These are phyloP conservation scores for Omphalea diandra DNA, from an alignment of 441 rosid genomes.

Conservation along the genomic window DNA sequence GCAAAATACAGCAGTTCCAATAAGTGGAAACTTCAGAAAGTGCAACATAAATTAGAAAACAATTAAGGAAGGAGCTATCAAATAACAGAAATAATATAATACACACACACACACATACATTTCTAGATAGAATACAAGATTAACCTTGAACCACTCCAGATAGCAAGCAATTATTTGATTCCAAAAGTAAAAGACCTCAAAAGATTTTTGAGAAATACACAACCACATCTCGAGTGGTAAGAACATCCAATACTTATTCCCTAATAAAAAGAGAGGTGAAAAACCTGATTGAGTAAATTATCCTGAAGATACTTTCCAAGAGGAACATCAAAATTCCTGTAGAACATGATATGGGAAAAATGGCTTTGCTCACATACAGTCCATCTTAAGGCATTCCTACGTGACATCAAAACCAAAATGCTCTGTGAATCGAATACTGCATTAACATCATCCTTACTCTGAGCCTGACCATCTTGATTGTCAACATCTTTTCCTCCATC, in stretches of 20 bases:
- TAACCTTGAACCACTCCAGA: background rate
- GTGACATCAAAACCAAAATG: conserved; percentile 91
- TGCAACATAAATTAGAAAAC: background rate
- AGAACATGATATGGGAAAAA: conserved; percentile 92
- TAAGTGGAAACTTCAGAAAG: conserved; percentile 28
- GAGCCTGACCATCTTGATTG: conserved; percentile 36
- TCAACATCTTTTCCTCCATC: conserved; percentile 33
- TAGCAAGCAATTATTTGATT: background rate
- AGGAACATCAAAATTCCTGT: conserved; percentile 83
- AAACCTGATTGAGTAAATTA: conserved; percentile 85
- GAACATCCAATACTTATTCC: conserved; percentile 10
- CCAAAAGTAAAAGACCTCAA: background rate
- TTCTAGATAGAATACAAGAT: too few relatives aligned
- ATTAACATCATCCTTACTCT: conserved; percentile 45
- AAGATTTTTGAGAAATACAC: background rate
- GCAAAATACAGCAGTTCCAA: conserved; percentile 35
- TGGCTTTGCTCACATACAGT: conserved; percentile 87
- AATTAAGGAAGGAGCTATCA: background rate
- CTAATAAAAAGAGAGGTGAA: conserved; percentile 22
- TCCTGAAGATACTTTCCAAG: conserved; percentile 84
- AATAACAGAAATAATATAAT: too few relatives aligned
- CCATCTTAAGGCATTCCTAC: conserved; percentile 63
- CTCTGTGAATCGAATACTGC: conserved; percentile 60
- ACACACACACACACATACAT: too few relatives aligned
- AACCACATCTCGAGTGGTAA: background rate